Conservation (phyloP, 2,329 filamentous ascomycete genomes). For the Calonectria multiphialidica region DNA sequence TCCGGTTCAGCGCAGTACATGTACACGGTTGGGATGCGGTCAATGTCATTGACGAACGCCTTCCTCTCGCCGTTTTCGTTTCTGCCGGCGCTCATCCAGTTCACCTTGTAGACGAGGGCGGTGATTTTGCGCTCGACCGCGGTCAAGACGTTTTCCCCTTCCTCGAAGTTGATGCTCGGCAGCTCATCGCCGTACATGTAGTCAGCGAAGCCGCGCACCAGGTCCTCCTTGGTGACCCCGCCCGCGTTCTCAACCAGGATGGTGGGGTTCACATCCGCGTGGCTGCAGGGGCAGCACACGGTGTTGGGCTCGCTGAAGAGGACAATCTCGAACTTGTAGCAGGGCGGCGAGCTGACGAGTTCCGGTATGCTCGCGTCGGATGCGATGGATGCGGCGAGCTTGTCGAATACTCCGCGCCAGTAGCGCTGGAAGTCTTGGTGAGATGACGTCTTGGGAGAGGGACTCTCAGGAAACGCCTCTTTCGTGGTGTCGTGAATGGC, state of each 20-base stretch:
- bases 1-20: not conserved
- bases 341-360: not conserved
- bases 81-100: slow-evolving; percentile 4
- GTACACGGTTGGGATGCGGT: not conserved
- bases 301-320: slow-evolving; percentile 1
- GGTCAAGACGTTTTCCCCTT: not conserved
- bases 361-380: not conserved
- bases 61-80: not conserved
- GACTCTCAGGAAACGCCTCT: not conserved
- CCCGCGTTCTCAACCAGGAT: not conserved
- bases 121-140: not conserved
- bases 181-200: not conserved
- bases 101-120: not conserved
- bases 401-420: not conserved
- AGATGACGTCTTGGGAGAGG: not conserved
- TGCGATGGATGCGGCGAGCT: not conserved
- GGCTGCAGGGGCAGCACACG: slow-evolving; percentile 2
- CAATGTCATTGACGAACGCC: not conserved
- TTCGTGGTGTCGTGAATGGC: not conserved
- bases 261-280: not conserved
- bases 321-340: not conserved
- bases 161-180: not conserved
- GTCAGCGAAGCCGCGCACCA: not conserved
- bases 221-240: slow-evolving; percentile 9
- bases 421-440: not conserved